Base-by-base conservation (phyloP, 139 green algal genomes). In the Chlorella sp. region DNA sequence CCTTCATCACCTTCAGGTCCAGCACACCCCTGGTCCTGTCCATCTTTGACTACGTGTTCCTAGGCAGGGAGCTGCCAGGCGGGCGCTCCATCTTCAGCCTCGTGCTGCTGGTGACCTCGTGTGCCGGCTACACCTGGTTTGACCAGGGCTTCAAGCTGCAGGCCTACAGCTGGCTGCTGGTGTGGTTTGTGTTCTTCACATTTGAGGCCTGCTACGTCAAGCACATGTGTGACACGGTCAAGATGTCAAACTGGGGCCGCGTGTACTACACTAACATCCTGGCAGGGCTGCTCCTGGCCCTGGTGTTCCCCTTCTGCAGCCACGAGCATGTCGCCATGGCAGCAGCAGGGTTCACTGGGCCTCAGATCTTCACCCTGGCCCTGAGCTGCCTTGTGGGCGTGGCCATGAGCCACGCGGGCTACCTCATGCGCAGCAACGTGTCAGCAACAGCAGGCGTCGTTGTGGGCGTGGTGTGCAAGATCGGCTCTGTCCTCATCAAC, bases 381-480 rank as follows among this genome's bases (percentile, higher is more conserved):
- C 71, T 89, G n/a, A 93, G 85, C 0, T 96, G 91, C 82, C 33
- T 84, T 1, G 83, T 88, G 35, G 91, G 91, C 26, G 65, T 88
- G 17, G 63, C 74, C 71, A 85, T 88, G 79, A 72, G 31, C 31
- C 82, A 88, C 72, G 32, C 81, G 49, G 79, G 75, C 50, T 95
- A 95, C 72, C 64, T 85, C 34, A 82, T 94, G 74, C 81, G 91
- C 26, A 74, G 78, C 31, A 61, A 59, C 3, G 69, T 71, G 65
- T 88, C 80, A 0, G 91, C 91, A 2, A 96, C 91, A 0, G 73
- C 86, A 1, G 93, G 92, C 70, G 92, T 89, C 0, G 86, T 96
- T 22, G 85, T 96, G 17, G 91, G 91, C 67, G 92, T 95, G 67
- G 79, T 93, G 30, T 96, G 90, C 81, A 96, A 96, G 84, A 81